Evolutionary conservation across 768 basidiomycete genomes (phyloP).

Genomic region (Lactifluus hygrophoroides): DNA sequence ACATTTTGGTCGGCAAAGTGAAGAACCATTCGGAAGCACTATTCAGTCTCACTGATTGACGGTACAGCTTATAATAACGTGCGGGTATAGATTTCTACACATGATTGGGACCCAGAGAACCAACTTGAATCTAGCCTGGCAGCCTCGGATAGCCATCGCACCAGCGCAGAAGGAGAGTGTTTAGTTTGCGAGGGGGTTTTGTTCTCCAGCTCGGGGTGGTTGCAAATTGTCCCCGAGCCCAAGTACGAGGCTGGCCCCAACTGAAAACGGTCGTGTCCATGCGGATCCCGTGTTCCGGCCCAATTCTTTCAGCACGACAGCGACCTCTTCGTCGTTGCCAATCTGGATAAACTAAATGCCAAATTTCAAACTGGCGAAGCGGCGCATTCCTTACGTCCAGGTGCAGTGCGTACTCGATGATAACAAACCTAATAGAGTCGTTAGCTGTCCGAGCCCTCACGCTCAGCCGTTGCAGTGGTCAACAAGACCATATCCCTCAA

Average conservation of each 20-base stretch:
- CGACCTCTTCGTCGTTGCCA: conserved; percentile 26
- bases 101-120: neutral
- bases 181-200: neutral
- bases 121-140: no score
- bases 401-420: conserved; percentile 20
- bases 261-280: conserved; percentile 14
- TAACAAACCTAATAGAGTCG: conserved; percentile 19
- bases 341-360: conserved; percentile 36
- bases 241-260: conserved; percentile 13
- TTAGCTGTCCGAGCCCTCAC: conserved; percentile 19
- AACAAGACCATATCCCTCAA: no score
- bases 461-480: neutral
- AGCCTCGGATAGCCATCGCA: neutral
- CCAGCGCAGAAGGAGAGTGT: neutral
- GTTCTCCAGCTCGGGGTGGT: conserved; percentile 3
- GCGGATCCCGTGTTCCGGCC: conserved; percentile 9
- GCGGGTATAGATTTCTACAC: neutral
- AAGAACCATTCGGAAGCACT: neutral
- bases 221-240: no score
- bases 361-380: conserved; percentile 27
- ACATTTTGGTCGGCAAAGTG: no score
- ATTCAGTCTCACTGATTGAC: neutral
- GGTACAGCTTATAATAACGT: no score
- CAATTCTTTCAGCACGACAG: conserved; percentile 26
- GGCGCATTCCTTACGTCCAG: conserved; percentile 29